Evolutionary conservation across 805 yeast species (phyloP), one percentile per base, ranked within the genome.

Genomic region (Starmerella vaccinii): DNA sequence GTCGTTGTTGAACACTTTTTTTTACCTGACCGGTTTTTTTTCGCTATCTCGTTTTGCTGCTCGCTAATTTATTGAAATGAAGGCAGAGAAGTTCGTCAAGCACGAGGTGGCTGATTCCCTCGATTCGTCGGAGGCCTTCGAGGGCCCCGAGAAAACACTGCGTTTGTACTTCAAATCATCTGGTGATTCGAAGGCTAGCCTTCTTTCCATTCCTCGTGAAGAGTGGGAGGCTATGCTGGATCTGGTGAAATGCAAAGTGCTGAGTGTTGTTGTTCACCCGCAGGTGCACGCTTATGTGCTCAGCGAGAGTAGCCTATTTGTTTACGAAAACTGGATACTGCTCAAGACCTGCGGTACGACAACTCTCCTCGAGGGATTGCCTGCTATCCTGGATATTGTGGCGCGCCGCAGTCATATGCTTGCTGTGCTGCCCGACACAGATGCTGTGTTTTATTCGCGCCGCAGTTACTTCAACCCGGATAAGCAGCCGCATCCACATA

Each of bases 301-400:
- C 54, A 81, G 90, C 51, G 98, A 90, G 68, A 83, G 94, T 43
- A 84, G 95, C 16, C 69, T 92, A 62, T 89, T 90, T 68, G 94
- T 92, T 24, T 90, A 81, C 64, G 80, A 84, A 18, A 89, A 88
- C 68, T 87, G 84, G 65, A 60, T 92, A 55, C 80, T 90, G 46
- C 73, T 90, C 63, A 90, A 90, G 67, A 90, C 98, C 5, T 90
- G 98, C 65, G 98, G 98, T 7, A 89, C 97, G 4, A 90, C 97
- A 1, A 87, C 95, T 1, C 82, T 95, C 1, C 73, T 90, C 51
- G 76, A 79, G 22, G 90, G 96, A 57, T 67, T 90, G 24, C 78
- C 77, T 24, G 74, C 76, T 46, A 67, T 90, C 46, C 76, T 84
- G 54, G 76, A 76, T 43, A 61, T 76, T 30, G 75, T 79, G 3